Base-by-base conservation (phyloP, 257 asterid genomes). In the Leonotis leonurus region DNA sequence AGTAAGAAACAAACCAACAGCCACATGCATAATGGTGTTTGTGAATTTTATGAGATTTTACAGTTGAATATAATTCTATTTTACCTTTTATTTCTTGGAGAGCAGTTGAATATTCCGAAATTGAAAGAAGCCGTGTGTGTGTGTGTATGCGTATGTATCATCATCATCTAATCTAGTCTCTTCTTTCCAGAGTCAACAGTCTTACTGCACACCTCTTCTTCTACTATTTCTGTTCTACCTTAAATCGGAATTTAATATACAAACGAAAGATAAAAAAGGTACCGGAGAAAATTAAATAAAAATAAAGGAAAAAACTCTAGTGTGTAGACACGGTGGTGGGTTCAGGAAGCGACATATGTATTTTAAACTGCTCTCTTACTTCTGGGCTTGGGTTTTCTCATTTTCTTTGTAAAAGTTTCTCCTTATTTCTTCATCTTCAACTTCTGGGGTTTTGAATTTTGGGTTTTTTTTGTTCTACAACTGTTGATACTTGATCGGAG, bases 301-400 rank as follows among this genome's bases (percentile, higher is more conserved):
- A 4, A 21, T 13, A 24, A 46, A 17, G 11, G 20, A 24, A 41
- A 51, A 29, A 36, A 51, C 39, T 24, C 64, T 51, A 24, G 72
- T 35, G 22, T 36, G 48, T 35, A 36, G 63, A 79, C 79, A 80
- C 74, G 44, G 85, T 59, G 80, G 76, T 78, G 79, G 81, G 75
- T 80, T 82, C 6, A 39, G 32, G 75, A 77, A 73, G 86, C 56
- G 90, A 83, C 90, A 83, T 77, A 67, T 83, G 94, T 85, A 72
- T 67, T 72, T 57, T 70, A 50, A 63, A 40, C 59, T 65, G 49
- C 70, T 70, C 65, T 55, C 58, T 33, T 68, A 41, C 50, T 43
- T 56, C 69, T 56, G 63, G 73, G 62, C 55, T 56, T 52, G 35
- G 48, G 46, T 20, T 35, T 56, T 56, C 62, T 33, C 62, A 56